Evolutionary conservation across 2,329 filamentous ascomycete genomes (phyloP), one percentile per base, ranked within the genome.

Genomic region (Neopestalotiopsis rosae): DNA sequence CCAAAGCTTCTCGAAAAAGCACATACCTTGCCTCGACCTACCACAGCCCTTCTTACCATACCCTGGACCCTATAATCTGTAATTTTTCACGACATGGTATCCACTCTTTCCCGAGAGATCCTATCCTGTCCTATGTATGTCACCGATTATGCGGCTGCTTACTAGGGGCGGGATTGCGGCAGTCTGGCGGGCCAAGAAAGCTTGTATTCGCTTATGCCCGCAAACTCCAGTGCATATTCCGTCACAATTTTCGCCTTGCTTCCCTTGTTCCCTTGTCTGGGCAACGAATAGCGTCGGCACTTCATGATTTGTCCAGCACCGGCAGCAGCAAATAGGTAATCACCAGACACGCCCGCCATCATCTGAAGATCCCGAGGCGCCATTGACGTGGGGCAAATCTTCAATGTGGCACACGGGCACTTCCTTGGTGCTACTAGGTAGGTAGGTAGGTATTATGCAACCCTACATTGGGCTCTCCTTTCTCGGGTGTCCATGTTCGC

Each of bases 131-230:
- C 24, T 38, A 38, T 38, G 34, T 38, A 38, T 38, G 34, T 38
- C 34, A 38, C 34, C 34, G 34, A 38, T 38, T 28, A 38, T 38
- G 45, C 45, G 45, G 45, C n/a, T n/a, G 45, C 45, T 52, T n/a
- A 17, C 34, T 38, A 38, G 34, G 34, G 34, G 34, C 34, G 34
- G 34, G 34, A 38, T 38, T 38, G 34, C 34, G 34, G 34, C 34
- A 38, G 34, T 38, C 34, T 38, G 14, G 45, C 45, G 45, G 20
- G 45, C 45, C 45, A 52, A 52, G 45, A 52, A 52, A 52, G 45
- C 45, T 52, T 52, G 45, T 52, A 52, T 52, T 38, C 45, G 45
- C 45, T 52, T 52, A 52, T 52, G 45, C 45, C 45, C 45, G 45
- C 24, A 28, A 24, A 52, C 17, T 7, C 17, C 45, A n/a, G 9